Evolutionary conservation across 352 stramenopile genomes (phyloP).

Genomic region (Pythium rishiriense): DNA sequence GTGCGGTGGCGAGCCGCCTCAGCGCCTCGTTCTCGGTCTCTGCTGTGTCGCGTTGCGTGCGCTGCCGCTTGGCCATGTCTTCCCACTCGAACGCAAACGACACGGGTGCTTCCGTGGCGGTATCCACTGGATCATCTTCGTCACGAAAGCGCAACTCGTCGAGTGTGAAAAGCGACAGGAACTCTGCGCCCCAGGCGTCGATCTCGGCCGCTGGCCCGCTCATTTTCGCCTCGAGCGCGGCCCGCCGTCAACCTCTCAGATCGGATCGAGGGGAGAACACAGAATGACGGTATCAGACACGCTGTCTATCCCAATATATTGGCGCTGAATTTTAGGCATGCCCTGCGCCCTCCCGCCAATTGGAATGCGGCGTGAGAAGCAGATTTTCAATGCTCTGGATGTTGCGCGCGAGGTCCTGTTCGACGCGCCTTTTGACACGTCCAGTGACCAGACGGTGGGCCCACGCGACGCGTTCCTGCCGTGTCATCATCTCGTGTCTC

Average conservation of each 20-base stretch:
- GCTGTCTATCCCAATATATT: too few species aligned
- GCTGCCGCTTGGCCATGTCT: background rate
- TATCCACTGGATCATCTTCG: too few species aligned
- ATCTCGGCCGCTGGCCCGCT: background rate
- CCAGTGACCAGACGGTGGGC: background rate
- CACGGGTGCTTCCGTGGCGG: too few species aligned
- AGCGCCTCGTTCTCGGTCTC: background rate
- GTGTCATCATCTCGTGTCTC: background rate
- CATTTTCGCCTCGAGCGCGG: background rate
- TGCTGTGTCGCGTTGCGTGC: too few species aligned
- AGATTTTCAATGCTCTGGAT: slow-evolving; percentile 16
- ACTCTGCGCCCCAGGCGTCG: background rate
- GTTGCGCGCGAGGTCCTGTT: background rate
- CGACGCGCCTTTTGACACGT: background rate
- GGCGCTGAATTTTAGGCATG: too few species aligned
- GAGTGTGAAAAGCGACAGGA: background rate
- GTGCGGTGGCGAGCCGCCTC: background rate
- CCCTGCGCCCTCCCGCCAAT: too few species aligned
- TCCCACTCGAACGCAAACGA: background rate
- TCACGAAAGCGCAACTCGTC: background rate
- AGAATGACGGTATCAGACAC: too few species aligned
- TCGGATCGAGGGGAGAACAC: too few species aligned
- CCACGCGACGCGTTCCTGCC: background rate
- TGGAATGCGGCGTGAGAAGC: slow-evolving; percentile 5
- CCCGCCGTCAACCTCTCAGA: too few species aligned